Conservation (phyloP, 305 asterid species). For the Lippia alba region DNA sequence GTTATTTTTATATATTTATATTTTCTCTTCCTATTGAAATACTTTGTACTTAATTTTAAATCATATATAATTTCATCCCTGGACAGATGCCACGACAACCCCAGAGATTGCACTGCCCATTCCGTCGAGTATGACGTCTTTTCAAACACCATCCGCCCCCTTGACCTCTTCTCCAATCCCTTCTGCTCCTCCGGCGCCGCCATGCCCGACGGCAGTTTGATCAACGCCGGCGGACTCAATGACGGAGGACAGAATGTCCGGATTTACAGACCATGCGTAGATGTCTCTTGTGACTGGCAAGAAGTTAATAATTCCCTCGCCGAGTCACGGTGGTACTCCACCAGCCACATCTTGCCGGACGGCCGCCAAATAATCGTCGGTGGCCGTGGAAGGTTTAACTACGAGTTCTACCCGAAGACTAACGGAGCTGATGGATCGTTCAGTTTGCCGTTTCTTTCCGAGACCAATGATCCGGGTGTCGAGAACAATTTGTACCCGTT, state of each 20-base stretch:
- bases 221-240: conserved; percentile 49
- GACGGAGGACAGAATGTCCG: conserved; percentile 49
- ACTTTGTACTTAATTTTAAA: too few relatives aligned
- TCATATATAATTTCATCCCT: too few relatives aligned
- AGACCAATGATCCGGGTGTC: conserved; percentile 35
- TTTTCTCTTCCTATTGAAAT: too few relatives aligned
- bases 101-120: conserved; percentile 50
- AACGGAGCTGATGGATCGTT: neutral
- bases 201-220: conserved; percentile 37
- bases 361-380: conserved; percentile 52
- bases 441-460: conserved; percentile 36
- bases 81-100: conserved; percentile 41
- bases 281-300: conserved; percentile 46
- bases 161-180: conserved; percentile 45
- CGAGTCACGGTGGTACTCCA: conserved; percentile 52
- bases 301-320: conserved; percentile 32
- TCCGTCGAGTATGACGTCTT: conserved; percentile 48
- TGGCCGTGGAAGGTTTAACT: conserved; percentile 44
- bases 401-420: conserved; percentile 42
- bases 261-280: conserved; percentile 37
- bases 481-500: conserved; percentile 50
- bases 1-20: too few relatives aligned
- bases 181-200: conserved; percentile 58
- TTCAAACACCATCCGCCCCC: conserved; percentile 41
- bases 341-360: conserved; percentile 51